These are phyloP conservation scores for Tetrahymena malaccensis DNA, from an alignment of 73 alveolate species.

Conservation along the genomic window DNA sequence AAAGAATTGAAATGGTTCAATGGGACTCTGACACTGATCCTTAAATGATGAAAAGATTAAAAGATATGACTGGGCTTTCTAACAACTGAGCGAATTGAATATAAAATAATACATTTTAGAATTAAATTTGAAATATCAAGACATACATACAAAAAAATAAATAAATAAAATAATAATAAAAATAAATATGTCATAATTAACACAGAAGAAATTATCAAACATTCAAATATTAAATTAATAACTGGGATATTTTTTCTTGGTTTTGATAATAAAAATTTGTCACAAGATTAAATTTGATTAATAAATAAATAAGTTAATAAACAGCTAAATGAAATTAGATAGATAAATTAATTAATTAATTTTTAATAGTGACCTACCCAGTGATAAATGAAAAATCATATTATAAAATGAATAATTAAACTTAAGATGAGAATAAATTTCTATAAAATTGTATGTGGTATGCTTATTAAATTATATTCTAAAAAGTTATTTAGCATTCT, in stretches of 20 bases:
- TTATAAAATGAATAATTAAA: not conserved
- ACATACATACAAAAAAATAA: not conserved
- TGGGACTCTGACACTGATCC: slow-evolving; percentile 82
- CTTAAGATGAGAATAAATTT: not conserved
- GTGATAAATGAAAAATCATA: not conserved
- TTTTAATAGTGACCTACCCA: not conserved
- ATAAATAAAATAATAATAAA: too few relatives aligned
- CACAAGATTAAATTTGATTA: not conserved
- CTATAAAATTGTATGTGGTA: too few relatives aligned
- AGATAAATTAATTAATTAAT: too few relatives aligned
- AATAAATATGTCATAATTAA: too few relatives aligned
- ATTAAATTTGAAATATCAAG: not conserved
- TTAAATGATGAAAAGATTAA: slow-evolving; percentile 54
- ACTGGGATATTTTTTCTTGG: not conserved
- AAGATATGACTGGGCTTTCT: slow-evolving; percentile 50
- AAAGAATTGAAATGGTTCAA: slow-evolving; percentile 62
- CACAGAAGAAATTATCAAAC: too few relatives aligned
- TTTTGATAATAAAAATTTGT: not conserved
- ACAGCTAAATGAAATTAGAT: not conserved
- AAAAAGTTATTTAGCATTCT: too few relatives aligned
- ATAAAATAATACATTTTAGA: not conserved
- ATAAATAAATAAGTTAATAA: not conserved
- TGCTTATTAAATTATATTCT: too few relatives aligned
- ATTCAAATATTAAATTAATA: too few relatives aligned
- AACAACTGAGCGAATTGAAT: not conserved